Percentiles rank a stretch among this genome's conserved stretches.
phyloP scores from a whole-genome alignment of 352 stramenopile species.

The Phytopythium litorale region DNA sequence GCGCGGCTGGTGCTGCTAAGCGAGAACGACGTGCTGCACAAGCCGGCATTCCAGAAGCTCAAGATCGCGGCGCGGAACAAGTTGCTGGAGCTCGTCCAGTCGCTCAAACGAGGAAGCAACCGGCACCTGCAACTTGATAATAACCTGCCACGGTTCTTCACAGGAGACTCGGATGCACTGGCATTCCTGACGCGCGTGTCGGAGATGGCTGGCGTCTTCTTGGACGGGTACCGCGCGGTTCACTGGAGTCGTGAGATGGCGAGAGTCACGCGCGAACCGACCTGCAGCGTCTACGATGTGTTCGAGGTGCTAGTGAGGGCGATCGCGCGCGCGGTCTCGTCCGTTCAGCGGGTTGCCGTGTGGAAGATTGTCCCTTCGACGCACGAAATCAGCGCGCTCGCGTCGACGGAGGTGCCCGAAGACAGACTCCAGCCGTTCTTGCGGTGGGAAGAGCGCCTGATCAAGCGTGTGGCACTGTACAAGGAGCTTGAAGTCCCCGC shows the following conservation, averaged over 20 bases:
- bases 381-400: conserved; percentile 42
- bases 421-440: conserved; percentile 62
- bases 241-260: conserved; percentile 55
- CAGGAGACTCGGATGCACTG: conserved; percentile 47
- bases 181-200: conserved; percentile 44
- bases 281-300: conserved; percentile 44
- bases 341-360: conserved; percentile 38
- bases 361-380: conserved; percentile 46
- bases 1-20: conserved; percentile 39
- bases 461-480: conserved; percentile 60
- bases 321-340: conserved; percentile 19
- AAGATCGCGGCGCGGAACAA: conserved; percentile 53
- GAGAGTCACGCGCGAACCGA: conserved; percentile 27
- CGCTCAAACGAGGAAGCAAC: conserved; percentile 31
- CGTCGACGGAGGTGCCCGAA: conserved; percentile 46
- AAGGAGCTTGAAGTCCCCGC: conserved; percentile 24
- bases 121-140: conserved; percentile 30
- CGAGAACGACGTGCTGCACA: conserved; percentile 49
- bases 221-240: conserved; percentile 41
- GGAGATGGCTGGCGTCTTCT: conserved; percentile 30
- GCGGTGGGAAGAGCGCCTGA: conserved; percentile 46
- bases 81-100: conserved; percentile 46
- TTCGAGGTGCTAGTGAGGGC: conserved; percentile 43
- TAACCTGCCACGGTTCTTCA: conserved; percentile 30
- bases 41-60: conserved; percentile 38